Conservation (phyloP, 805 yeast species). For the Candida pini region DNA sequence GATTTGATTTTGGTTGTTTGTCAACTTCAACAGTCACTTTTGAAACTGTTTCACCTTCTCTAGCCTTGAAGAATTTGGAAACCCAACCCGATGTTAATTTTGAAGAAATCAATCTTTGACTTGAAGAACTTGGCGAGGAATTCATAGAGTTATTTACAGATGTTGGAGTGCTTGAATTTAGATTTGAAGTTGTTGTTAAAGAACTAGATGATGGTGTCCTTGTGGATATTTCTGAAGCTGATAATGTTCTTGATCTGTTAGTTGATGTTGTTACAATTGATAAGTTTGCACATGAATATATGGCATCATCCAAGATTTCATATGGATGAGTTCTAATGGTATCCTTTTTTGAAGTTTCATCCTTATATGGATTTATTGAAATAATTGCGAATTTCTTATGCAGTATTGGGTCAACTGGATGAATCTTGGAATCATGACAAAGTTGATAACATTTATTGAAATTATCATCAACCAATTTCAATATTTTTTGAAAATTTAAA, state of each 20-base stretch:
- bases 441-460: constrained; percentile 25
- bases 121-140: too few species aligned
- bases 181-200: constrained; percentile 2
- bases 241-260: constrained; percentile 1
- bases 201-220: constrained; percentile 7
- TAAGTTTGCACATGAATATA: constrained; percentile 34
- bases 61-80: constrained; percentile 22
- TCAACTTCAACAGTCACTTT: constrained; percentile 1
- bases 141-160: too few species aligned
- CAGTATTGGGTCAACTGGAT: constrained; percentile 34
- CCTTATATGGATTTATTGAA: constrained; percentile 18
- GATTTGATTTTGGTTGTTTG: background rate
- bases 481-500: constrained; percentile 8
- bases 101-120: constrained; percentile 6
- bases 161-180: too few species aligned
- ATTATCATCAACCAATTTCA: constrained; percentile 25
- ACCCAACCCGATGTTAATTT: constrained; percentile 19
- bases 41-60: constrained; percentile 3
- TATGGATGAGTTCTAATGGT: constrained; percentile 51
- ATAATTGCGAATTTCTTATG: constrained; percentile 45
- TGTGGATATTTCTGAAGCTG: constrained; percentile 1
- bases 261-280: constrained; percentile 7
- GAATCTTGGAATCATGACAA: constrained; percentile 13
- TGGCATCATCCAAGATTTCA: constrained; percentile 63
- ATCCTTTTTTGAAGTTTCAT: constrained; percentile 17